Conservation (phyloP, 2,329 filamentous ascomycete species). For the Fonsecaea erecta region DNA sequence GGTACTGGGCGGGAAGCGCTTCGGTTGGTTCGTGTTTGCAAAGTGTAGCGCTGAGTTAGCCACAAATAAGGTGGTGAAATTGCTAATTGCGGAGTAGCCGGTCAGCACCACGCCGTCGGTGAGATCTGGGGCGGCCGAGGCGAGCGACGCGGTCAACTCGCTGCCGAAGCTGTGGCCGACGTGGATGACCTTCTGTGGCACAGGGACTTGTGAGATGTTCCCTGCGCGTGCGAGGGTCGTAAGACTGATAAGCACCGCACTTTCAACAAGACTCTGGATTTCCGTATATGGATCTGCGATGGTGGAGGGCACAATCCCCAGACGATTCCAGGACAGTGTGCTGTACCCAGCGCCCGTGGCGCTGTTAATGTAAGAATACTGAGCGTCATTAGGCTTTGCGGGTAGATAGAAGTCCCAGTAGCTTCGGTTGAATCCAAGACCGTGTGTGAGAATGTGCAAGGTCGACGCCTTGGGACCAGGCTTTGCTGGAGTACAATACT, state of each 20-base stretch:
- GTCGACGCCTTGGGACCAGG: constrained; percentile 27
- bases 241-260: constrained; percentile 46
- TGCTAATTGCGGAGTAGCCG: constrained; percentile 51
- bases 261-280: constrained; percentile 47
- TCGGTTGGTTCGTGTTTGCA: constrained; percentile 36
- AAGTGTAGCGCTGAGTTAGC: constrained; percentile 39
- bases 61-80: constrained; percentile 49
- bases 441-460: constrained; percentile 29
- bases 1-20: constrained; percentile 43
- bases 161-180: constrained; percentile 48
- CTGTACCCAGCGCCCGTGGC: constrained; percentile 43
- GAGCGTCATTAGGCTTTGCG: constrained; percentile 22
- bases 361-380: constrained; percentile 30
- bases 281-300: constrained; percentile 48
- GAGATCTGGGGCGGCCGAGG: constrained; percentile 42
- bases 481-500: constrained; percentile 27
- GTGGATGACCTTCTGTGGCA: constrained; percentile 45
- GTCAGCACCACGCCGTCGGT: constrained; percentile 49
- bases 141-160: constrained; percentile 41
- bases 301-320: constrained; percentile 46
- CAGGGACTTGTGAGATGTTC: constrained; percentile 32
- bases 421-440: constrained; percentile 32
- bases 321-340: constrained; percentile 48
- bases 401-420: constrained; percentile 36
- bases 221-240: constrained; percentile 39